These are phyloP conservation scores for Tephrocybe sp. DNA, from an alignment of 768 basidiomycete genomes.

Conservation along the genomic window DNA sequence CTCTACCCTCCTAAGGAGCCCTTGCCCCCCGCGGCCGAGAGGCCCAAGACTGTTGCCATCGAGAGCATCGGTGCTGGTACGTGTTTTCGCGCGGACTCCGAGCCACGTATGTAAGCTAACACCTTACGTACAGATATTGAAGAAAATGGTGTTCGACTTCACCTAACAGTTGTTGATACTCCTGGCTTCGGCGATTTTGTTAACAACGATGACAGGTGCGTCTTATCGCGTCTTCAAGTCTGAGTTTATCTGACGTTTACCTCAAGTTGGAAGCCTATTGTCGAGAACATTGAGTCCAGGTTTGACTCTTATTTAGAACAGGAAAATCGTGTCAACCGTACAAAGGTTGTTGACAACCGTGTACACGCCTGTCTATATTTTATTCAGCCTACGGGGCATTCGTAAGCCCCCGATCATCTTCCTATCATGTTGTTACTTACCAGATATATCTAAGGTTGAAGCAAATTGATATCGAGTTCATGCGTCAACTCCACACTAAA, in stretches of 20 bases:
- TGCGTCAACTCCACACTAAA: conserved; percentile 94
- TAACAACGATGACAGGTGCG: conserved; percentile 96
- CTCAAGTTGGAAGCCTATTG: conserved; percentile 93
- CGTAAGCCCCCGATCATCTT: conserved; percentile 57
- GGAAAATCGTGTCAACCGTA: conserved; percentile 96
- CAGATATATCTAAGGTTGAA: conserved; percentile 71
- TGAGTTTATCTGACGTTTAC: conserved; percentile 19
- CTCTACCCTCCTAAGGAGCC: conserved; percentile 91
- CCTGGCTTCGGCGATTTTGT: conserved; percentile 99
- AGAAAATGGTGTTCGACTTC: conserved; percentile 95
- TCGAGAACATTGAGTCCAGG: conserved; percentile 97
- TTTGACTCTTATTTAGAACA: conserved; percentile 98
- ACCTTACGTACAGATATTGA: conserved; percentile 79
- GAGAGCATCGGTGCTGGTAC: conserved; percentile 97
- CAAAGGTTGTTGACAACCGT: conserved; percentile 93
- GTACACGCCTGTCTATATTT: conserved; percentile 99
- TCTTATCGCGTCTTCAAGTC: conserved; percentile 16
- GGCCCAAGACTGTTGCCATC: conserved; percentile 92
- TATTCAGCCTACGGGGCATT: conserved; percentile 97
- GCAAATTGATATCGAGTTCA: conserved; percentile 98
- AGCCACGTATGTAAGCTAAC: conserved; percentile 24
- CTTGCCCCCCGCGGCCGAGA: conserved; percentile 80
- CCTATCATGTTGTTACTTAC: conserved; percentile 3
- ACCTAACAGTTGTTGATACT: conserved; percentile 98
- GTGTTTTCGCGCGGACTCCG: conserved; percentile 27